A percentile compares a stretch with the other conserved stretches of the same genome.
phyloP scores from a whole-genome alignment of 2,329 filamentous ascomycete genomes.

The Sporothrix euskadiensis region DNA sequence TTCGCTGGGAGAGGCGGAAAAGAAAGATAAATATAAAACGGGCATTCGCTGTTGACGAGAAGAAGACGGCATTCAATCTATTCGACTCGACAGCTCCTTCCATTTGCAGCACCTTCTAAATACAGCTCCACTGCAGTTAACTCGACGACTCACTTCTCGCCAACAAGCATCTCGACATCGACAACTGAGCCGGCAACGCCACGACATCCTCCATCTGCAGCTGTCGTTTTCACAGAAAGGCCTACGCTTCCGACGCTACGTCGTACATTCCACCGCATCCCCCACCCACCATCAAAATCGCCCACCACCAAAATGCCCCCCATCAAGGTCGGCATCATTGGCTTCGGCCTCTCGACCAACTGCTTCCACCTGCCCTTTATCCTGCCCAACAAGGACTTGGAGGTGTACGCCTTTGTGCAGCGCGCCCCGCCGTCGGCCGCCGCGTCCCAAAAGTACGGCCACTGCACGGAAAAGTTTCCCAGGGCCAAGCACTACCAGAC shows the following conservation, averaged over 20 bases:
- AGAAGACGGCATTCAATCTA: no score
- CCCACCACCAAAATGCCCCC: constrained; percentile 21
- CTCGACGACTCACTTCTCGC: not conserved
- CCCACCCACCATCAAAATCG: no score
- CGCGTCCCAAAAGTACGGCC: constrained; percentile 37
- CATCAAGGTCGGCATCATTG: constrained; percentile 52
- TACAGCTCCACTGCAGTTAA: not conserved
- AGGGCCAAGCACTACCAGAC: constrained; percentile 58
- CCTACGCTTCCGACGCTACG: not conserved
- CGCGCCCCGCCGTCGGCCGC: constrained; percentile 40
- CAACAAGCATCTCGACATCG: no score
- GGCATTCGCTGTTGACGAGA: not conserved
- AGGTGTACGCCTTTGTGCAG: constrained; percentile 52
- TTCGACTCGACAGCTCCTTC: no score
- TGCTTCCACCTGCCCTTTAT: constrained; percentile 55
- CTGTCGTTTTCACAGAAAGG: not conserved
- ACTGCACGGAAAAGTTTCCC: constrained; percentile 53
- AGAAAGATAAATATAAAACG: not conserved
- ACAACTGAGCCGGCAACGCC: not conserved
- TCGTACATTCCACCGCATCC: not conserved
- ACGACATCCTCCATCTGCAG: not conserved
- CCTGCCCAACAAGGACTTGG: constrained; percentile 47
- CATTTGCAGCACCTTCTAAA: no score
- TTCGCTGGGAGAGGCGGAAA: no score
- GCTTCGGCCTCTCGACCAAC: constrained; percentile 52